These are phyloP conservation scores for Scedosporium aurantiacum DNA, from an alignment of 2,329 filamentous ascomycete species.

Conservation along the genomic window DNA sequence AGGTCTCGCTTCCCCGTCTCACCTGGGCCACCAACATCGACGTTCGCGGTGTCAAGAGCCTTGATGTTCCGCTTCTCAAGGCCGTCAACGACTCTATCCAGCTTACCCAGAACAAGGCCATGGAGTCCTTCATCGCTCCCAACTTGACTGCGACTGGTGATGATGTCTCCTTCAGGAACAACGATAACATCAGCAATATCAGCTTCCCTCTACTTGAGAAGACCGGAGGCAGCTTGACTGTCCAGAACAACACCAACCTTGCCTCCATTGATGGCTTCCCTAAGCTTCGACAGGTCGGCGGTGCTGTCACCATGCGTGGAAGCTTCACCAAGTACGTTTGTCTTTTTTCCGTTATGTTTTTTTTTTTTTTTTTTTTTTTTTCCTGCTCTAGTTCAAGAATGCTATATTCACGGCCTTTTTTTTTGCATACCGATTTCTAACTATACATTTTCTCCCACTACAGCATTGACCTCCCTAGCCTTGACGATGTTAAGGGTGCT, in stretches of 20 bases:
- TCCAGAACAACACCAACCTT: slow-evolving; percentile 83
- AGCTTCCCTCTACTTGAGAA: slow-evolving; percentile 57
- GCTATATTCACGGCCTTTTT: not conserved
- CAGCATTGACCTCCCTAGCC: slow-evolving; percentile 59
- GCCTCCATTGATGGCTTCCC: slow-evolving; percentile 55
- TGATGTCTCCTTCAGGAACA: slow-evolving; percentile 54
- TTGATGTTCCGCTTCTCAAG: slow-evolving; percentile 62
- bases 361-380: too few relatives aligned
- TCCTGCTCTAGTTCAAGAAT: too few relatives aligned
- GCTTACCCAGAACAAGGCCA: slow-evolving; percentile 66
- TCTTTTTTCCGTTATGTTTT: not conserved
- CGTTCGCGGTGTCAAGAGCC: slow-evolving; percentile 64
- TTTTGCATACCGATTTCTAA: slow-evolving; percentile 7
- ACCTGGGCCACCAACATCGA: slow-evolving; percentile 38
- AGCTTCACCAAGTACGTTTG: slow-evolving; percentile 67
- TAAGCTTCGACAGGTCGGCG: slow-evolving; percentile 56
- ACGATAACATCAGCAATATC: slow-evolving; percentile 58
- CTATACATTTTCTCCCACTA: not conserved
- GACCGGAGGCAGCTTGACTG: slow-evolving; percentile 68
- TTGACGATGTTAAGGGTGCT: slow-evolving; percentile 59
- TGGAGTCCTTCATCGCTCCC: slow-evolving; percentile 48
- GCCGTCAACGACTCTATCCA: slow-evolving; percentile 68
- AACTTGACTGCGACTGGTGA: slow-evolving; percentile 59
- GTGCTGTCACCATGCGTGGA: slow-evolving; percentile 76
- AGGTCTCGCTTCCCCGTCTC: slow-evolving; percentile 67